Evolutionary conservation across 2,329 filamentous ascomycete species (phyloP).

Genomic region (Fusarium avenaceum): DNA sequence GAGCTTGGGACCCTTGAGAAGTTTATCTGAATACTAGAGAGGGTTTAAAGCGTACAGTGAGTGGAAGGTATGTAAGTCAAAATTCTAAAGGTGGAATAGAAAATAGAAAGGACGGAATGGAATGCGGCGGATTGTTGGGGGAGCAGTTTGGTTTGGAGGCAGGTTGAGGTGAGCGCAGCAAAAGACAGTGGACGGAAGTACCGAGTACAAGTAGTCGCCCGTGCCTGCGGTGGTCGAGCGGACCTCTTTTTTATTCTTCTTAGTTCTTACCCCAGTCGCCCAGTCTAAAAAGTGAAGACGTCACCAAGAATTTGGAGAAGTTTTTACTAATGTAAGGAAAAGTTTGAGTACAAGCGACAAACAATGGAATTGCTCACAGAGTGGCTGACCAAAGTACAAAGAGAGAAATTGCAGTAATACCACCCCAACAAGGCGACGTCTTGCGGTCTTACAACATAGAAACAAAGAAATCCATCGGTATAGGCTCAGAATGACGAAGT

Average conservation of each 20-base stretch:
- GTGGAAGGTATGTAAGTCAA: conserved; percentile 23
- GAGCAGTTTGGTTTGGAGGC: conserved; percentile 24
- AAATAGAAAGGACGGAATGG: conserved; percentile 31
- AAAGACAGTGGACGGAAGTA: conserved; percentile 26
- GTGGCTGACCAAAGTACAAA: background rate
- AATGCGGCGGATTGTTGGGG: conserved; percentile 43
- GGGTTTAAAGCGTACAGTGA: conserved; percentile 5
- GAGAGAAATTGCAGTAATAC: conserved; percentile 2
- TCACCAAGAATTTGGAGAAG: conserved; percentile 29
- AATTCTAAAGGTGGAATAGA: conserved; percentile 18
- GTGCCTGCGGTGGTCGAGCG: conserved; percentile 33
- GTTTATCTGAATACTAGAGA: conserved; percentile 20
- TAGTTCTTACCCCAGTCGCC: conserved; percentile 18
- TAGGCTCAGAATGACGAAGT: conserved; percentile 36
- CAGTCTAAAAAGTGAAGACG: conserved; percentile 38
- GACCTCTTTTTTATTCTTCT: conserved; percentile 18
- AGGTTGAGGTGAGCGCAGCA: conserved; percentile 15
- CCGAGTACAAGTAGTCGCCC: conserved; percentile 32
- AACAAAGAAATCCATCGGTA: conserved; percentile 15
- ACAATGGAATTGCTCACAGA: background rate
- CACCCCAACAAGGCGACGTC: conserved; percentile 14
- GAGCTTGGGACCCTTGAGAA: conserved; percentile 24
- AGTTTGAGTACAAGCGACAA: background rate
- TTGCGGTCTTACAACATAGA: conserved; percentile 10
- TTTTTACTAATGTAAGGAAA: background rate